A percentile compares a stretch with the other conserved stretches of the same genome.
phyloP scores from a whole-genome alignment of 192 early-diverging fungal species.

The Umbelopsis sp. region DNA sequence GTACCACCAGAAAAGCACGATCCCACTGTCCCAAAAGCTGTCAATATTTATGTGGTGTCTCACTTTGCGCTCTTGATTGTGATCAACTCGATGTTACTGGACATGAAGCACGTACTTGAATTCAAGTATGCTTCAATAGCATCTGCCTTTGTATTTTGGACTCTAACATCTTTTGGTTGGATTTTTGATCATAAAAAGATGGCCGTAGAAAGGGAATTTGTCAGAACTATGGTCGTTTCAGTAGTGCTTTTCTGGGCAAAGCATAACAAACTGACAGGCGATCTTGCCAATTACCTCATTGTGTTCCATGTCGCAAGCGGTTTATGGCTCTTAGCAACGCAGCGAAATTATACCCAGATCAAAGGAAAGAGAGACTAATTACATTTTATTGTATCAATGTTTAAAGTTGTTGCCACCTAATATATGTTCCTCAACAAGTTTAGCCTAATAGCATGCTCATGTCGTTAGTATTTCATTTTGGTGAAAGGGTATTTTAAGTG shows the following conservation, averaged over 20 bases:
- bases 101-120: not conserved
- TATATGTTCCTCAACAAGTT: not conserved
- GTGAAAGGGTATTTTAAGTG: slow-evolving; percentile 8
- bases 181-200: slow-evolving; percentile 26
- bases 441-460: not conserved
- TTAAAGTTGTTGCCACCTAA: not conserved
- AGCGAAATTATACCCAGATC: slow-evolving; percentile 12
- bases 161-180: slow-evolving; percentile 28
- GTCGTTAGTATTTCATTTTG: not conserved
- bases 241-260: not conserved
- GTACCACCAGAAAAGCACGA: slow-evolving; percentile 50
- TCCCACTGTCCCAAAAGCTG: slow-evolving; percentile 40
- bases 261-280: not conserved
- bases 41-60: slow-evolving; percentile 45
- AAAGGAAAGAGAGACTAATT: slow-evolving; percentile 2
- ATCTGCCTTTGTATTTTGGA: slow-evolving; percentile 11
- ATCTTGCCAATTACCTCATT: not conserved
- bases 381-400: not conserved
- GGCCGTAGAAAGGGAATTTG: slow-evolving; percentile 16
- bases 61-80: slow-evolving; percentile 43
- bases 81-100: slow-evolving; percentile 21
- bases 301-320: slow-evolving; percentile 1
- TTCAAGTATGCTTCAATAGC: not conserved
- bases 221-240: not conserved
- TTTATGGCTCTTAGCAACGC: slow-evolving; percentile 1